A percentile compares a stretch with the other conserved stretches of the same genome.
These are phyloP conservation scores for Flaveria floridana DNA, from an alignment of 140 eudicot species.

Conservation along the genomic window DNA sequence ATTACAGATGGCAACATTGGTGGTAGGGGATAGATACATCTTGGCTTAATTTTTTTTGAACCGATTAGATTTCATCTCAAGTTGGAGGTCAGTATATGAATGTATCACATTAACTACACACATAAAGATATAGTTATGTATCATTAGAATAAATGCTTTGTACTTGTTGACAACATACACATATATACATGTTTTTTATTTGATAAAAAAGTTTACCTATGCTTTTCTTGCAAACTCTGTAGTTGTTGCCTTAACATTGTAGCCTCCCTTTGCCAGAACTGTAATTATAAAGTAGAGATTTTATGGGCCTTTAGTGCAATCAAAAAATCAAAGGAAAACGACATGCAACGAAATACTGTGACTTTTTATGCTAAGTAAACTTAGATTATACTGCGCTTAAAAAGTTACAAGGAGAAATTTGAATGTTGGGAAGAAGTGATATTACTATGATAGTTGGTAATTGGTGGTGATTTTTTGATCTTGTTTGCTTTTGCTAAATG, in stretches of 20 bases:
- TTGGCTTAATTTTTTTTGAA: neutral
- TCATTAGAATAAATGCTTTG: neutral
- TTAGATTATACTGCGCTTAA: neutral
- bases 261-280: conserved; percentile 81
- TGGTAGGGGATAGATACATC: neutral
- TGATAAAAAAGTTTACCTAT: conserved; percentile 43
- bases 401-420: neutral
- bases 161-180: neutral
- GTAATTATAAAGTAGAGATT: conserved; percentile 25
- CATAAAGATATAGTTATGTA: neutral
- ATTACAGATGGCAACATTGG: neutral
- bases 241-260: conserved; percentile 64
- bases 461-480: neutral
- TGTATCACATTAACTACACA: neutral
- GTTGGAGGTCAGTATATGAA: neutral
- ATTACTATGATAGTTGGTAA: neutral
- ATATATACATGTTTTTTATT: neutral
- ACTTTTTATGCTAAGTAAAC: neutral
- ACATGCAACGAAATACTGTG: neutral
- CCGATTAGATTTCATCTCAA: neutral
- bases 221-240: conserved; percentile 60
- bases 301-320: conserved; percentile 12
- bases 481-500: neutral
- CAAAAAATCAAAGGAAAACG: neutral
- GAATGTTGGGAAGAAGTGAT: conserved; percentile 9